Evolutionary conservation across 306 rosid species (phyloP), one percentile per base, ranked within the genome.

Genomic region (Pterocarpus macrocarpus): DNA sequence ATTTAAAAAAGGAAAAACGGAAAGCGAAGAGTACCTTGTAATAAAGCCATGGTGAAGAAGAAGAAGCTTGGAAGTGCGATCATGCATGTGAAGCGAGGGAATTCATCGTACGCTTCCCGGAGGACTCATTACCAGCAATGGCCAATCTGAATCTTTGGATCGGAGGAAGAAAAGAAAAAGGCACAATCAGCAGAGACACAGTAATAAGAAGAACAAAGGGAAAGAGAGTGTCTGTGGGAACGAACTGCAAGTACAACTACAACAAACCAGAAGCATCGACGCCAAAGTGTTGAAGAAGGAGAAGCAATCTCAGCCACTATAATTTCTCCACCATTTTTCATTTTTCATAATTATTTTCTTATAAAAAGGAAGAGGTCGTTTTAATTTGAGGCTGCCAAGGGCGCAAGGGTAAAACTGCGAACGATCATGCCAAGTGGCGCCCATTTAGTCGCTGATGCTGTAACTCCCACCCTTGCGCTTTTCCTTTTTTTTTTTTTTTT

Each of bases 291-390:
- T 49, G 22, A 5, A 55, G 50, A 70, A 12, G 81, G 78, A 77
- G 76, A 81, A 88, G 84, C 76, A 89, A 86, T 90, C 92, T 91
- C 92, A 91, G 93, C 98, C 98, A 94, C 97, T 72, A 93, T 30
- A 71, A 83, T 90, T 94, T 89, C 79, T 64, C 44, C 39, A 7
- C 17, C 17, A 8, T 36, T 77, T 78, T 68, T 64, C 43, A 4
- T 35, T 1, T 69, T 50, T 70, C 28, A 22, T 67, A 77, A 6
- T 55, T 57, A 50, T 30, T 43, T 44, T 78, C 14, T 39, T 36
- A 22, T 2, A 7, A 69, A 58, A 58, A 7, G 2, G 5, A 57
- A 70, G 5, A 52, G 6, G 57, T 2, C 41, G 44, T 56, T 74
- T 79, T 87, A 72, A 79, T 86, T 89, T 92, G 95, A 88, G 97